Conservation (phyloP, 768 basidiomycete genomes). For the Rhizopogon roseolus region DNA sequence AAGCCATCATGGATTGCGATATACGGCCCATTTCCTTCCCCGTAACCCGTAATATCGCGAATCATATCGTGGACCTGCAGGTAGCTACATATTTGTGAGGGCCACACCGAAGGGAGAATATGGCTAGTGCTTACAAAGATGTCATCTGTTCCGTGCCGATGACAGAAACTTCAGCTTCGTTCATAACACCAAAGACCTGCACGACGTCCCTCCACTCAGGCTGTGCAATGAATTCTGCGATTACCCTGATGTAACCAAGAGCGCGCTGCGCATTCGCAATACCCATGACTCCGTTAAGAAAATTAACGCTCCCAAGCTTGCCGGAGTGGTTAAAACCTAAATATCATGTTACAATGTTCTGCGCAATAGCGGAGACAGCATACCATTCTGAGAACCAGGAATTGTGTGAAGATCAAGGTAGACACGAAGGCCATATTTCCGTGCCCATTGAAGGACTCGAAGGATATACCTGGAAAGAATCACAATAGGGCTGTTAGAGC, state of each 20-base stretch:
- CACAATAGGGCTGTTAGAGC: not conserved
- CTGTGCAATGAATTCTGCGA: conserved; percentile 80
- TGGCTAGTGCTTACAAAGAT: conserved; percentile 50
- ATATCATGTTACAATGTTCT: conserved; percentile 3
- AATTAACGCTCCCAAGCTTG: conserved; percentile 58
- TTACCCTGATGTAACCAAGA: conserved; percentile 67
- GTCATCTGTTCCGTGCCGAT: conserved; percentile 53
- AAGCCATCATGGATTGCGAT: conserved; percentile 66
- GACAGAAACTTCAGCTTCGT: conserved; percentile 48
- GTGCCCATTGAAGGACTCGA: conserved; percentile 71
- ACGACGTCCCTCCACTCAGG: conserved; percentile 63
- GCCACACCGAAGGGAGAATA: not conserved
- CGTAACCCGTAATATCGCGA: conserved; percentile 67
- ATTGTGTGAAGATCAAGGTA: conserved; percentile 75
- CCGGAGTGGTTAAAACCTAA: conserved; percentile 57
- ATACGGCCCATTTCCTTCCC: conserved; percentile 55
- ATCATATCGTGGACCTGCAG: conserved; percentile 57
- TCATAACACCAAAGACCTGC: conserved; percentile 57
- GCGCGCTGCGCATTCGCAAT: conserved; percentile 80
- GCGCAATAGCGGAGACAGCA: not conserved
- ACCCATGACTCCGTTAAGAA: conserved; percentile 73
- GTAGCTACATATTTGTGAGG: conserved; percentile 34
- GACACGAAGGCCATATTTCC: conserved; percentile 88
- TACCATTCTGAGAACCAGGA: conserved; percentile 78
- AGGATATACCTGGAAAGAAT: conserved; percentile 57